Evolutionary conservation across 2,329 filamentous ascomycete species (phyloP), one percentile per base, ranked within the genome.

Genomic region (Sarocladiaceae sp.): DNA sequence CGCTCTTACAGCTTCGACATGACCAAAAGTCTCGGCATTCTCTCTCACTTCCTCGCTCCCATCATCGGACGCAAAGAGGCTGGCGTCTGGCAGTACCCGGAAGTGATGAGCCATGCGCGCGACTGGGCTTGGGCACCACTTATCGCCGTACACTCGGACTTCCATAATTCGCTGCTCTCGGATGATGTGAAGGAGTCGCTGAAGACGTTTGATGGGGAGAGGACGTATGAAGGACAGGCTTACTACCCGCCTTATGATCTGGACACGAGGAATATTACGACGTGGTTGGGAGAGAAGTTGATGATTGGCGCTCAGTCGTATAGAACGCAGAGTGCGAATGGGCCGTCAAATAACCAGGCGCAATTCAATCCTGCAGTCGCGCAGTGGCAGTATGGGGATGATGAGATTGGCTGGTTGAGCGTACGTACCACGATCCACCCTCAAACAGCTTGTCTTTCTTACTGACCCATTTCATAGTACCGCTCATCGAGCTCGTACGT

Each of bases 1-100:
- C 74, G 83, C 1, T 70, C 75, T 0, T 86, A 86, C 55, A 81
- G 81, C 1, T 84, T 77, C 53, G 81, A 86, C 54, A 83, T 85
- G 81, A 83, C 81, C 51, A 67, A 72, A 5, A 84, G 84, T 57
- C 62, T 83, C 3, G 77, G 77, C 50, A 71, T 85, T 46, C 74
- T 84, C 61, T 76, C 76, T 0, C 62, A 80, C 13, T 80, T 80
- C 64, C 71, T 86, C 54, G 85, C 81, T 81, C 73, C 76, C 0
- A 54, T 83, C 4, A 67, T 81, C 5, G 80, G 79, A 4, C 76
- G 79, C 48, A 66, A 72, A 22, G 62, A 64, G 12, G 66, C 68
- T 0, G 69, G 68, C 0, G 53, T 72, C 2, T 64, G 67, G 23
- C 53, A 60, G 5, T 50, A 77, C 64, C 73, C 75, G 0, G 71